Base-by-base conservation (phyloP, 352 stramenopile species). In the Globisporangium megalacanthum region DNA sequence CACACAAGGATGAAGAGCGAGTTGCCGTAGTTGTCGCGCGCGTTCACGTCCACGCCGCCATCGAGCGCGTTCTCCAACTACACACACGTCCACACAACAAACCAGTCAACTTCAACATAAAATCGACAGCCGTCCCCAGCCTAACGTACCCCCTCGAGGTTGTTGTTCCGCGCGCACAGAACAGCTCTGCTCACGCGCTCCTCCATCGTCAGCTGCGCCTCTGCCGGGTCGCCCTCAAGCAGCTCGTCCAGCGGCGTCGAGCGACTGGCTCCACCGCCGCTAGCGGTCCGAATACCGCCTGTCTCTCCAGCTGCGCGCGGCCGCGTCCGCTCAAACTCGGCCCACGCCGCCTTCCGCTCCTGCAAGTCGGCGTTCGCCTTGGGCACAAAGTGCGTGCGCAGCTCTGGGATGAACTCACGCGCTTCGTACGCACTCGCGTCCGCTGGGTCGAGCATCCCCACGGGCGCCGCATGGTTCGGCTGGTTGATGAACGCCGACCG, bases 1-100 rank as follows among this genome's bases (percentile, higher is more conserved):
- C 79, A 97, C 54, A 93, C 89, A 41, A 98, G 83, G 33, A 98
- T 88, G 53, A 98, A 94, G 4, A 99, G 85, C 48, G 94, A 92
- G 68, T 98, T 99, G 60, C 94, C 96, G 60, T 97, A 84, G 50
- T 97, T 85, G 77, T 99, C 96, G 36, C 81, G 74, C 6, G 78
- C 84, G 46, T 98, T 95, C 22, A 97, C 72, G 45, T 94, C 70
- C 19, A 97, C 78, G 49, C 92, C 87, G 14, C 84, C 69, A 65
- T 98, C 92, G 52, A 99, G 68, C 25, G 84, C 74, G 50, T 85
- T 58, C 66, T 98, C 89, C 29, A 98, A 71, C 66, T 93, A 31
- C 15, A 63, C 54, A n/a, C 22, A 25, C 10, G 25, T 46, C n/a
- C 53, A 36, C 2, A 20, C 5, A 52, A 36, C 35, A 52, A 47